Conservation (phyloP, 805 yeast species). For the Candida montana region DNA sequence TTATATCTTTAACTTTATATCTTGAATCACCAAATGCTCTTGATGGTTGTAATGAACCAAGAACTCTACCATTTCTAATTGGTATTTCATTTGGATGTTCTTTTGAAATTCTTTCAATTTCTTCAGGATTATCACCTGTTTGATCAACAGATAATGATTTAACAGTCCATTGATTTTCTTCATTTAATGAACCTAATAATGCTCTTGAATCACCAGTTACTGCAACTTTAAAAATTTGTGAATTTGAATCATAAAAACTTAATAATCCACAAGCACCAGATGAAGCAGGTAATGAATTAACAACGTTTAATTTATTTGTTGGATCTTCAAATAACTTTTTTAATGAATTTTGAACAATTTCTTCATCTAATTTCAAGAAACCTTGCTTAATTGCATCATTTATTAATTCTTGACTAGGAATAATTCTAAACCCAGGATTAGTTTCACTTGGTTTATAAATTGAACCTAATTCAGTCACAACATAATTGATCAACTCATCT, state of each 20-base stretch:
- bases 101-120: slow-evolving; percentile 70
- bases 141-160: slow-evolving; percentile 84
- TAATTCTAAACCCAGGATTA: slow-evolving; percentile 40
- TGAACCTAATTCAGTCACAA: slow-evolving; percentile 70
- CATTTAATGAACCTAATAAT: slow-evolving; percentile 66
- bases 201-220: slow-evolving; percentile 97
- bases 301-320: slow-evolving; percentile 48
- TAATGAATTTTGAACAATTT: slow-evolving; percentile 73
- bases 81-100: slow-evolving; percentile 93
- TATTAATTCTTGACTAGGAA: slow-evolving; percentile 64
- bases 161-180: slow-evolving; percentile 77
- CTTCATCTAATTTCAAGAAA: slow-evolving; percentile 78
- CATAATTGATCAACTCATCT: slow-evolving; percentile 69
- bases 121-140: slow-evolving; percentile 87
- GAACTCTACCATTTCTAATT: slow-evolving; percentile 78
- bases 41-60: slow-evolving; percentile 92
- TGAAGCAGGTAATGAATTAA: slow-evolving; percentile 80
- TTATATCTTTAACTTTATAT: slow-evolving; percentile 69
- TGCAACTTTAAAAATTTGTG: slow-evolving; percentile 75
- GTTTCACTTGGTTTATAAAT: slow-evolving; percentile 52
- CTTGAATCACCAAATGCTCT: slow-evolving; percentile 97
- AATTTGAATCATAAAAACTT: slow-evolving; percentile 76
- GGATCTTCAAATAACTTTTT: slow-evolving; percentile 64
- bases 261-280: slow-evolving; percentile 93
- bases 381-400: slow-evolving; percentile 80